Evolutionary conservation across 306 rosid genomes (phyloP), one percentile per base, ranked within the genome.

Genomic region (Sicyos baderoa): DNA sequence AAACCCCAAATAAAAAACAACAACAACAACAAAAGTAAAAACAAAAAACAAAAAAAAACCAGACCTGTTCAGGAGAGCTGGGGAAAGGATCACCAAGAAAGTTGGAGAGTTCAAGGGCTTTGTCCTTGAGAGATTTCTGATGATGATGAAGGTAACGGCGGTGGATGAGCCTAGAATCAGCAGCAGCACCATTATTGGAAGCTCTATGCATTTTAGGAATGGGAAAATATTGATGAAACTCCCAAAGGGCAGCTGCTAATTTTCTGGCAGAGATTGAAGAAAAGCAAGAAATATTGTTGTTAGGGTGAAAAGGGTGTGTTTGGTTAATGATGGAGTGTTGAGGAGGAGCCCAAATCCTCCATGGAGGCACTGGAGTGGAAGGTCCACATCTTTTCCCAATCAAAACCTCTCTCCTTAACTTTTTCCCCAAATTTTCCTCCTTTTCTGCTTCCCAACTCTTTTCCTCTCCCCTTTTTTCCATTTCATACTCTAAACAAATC

Each of bases 201-300:
- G 76, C 56, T 12, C 85, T 87, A 84, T 90, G 91, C 99, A 93
- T 93, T 67, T 79, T 72, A 56, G 82, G 72, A 54, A 69, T 80
- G 3, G 90, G 82, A 22, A 52, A 72, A 57, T 72, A 72, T 50
- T 78, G 81, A 70, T 84, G 71, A 44, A 66, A 66, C 54, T 66
- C 71, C 99, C 96, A 93, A 73, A 88, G 96, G 52, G 97, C 81
- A 0, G 97, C 91, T 50, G 87, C 97, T 4, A 90, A 96, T 74
- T 81, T 86, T 72, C 97, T 82, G 68, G 84, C 86, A 51, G 96
- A 86, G 69, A 79, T 67, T 27, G 44, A 27, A 60, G 68, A 61
- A 17, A n/a, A 29, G 6, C 42, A 35, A 35, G 42, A 29, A 29
- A 29, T 29, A 3, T 29, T 29, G 3, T 25, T 32, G 6, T 35